Evolutionary conservation across 78 protist genomes (phyloP).

Genomic region (Dictyostelium brefeldianum): DNA sequence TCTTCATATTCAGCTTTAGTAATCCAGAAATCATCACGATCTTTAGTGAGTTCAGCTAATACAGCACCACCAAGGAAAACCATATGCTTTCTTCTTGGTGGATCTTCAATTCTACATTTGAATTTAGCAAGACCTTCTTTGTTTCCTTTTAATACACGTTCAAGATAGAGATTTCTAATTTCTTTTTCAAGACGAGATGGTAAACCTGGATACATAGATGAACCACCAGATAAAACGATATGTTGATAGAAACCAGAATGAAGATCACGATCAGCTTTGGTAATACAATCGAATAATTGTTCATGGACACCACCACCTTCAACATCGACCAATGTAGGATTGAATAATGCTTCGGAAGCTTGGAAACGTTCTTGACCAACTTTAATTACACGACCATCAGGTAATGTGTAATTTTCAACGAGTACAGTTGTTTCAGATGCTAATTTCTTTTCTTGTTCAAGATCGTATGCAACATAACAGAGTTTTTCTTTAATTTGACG

Average conservation of each 20-base stretch:
- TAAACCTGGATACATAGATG: constrained; percentile 98
- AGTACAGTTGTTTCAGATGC: constrained; percentile 98
- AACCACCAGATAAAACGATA: constrained; percentile 96
- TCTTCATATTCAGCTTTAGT: constrained; percentile 94
- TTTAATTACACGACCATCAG: constrained; percentile 97
- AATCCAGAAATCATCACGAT: constrained; percentile 93
- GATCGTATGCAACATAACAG: constrained; percentile 98
- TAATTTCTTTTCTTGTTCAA: constrained; percentile 92
- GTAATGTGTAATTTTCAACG: constrained; percentile 92
- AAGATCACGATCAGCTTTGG: constrained; percentile 95
- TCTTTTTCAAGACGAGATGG: constrained; percentile 97
- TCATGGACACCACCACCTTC: constrained; percentile 97
- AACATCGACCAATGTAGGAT: constrained; percentile 95
- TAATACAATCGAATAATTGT: constrained; percentile 94
- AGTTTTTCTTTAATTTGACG: constrained; percentile 98
- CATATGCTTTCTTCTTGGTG: constrained; percentile 99
- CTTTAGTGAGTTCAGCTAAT: constrained; percentile 98
- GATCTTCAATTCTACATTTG: constrained; percentile 97
- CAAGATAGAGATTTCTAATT: constrained; percentile 93
- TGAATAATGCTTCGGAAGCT: constrained; percentile 99
- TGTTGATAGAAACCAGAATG: constrained; percentile 97
- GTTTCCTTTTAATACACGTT: constrained; percentile 93
- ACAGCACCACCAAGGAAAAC: constrained; percentile 99
- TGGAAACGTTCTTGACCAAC: constrained; percentile 98
- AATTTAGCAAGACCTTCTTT: constrained; percentile 81